phyloP scores from a whole-genome alignment of 495 filamentous ascomycete species.

The Penicillium crystallinum region DNA sequence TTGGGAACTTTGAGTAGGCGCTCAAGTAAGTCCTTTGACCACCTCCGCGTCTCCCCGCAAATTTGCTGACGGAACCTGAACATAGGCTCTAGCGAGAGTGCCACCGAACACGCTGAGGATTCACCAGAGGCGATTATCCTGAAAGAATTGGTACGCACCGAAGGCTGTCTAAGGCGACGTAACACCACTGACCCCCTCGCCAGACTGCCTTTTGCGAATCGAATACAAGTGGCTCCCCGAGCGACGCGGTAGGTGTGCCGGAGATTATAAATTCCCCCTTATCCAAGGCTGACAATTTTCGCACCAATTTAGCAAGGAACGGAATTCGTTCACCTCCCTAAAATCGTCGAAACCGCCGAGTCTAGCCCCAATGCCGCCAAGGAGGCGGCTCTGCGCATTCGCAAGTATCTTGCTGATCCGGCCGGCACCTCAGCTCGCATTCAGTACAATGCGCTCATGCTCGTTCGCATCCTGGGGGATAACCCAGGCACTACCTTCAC shows the following conservation, averaged over 20 bases:
- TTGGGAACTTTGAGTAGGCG: conserved; percentile 16
- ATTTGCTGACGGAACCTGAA: not conserved
- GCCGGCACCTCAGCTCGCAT: conserved; percentile 56
- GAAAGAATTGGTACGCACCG: conserved; percentile 46
- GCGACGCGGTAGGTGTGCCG: conserved; percentile 49
- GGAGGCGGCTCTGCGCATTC: conserved; percentile 69
- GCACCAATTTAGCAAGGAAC: conserved; percentile 51
- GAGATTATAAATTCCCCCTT: not conserved
- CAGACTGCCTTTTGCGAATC: conserved; percentile 76
- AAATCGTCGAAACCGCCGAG: conserved; percentile 92
- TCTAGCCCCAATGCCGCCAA: conserved; percentile 80
- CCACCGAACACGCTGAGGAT: conserved; percentile 28
- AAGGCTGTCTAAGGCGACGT: not conserved
- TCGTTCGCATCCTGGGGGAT: conserved; percentile 84
- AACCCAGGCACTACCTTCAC: conserved; percentile 91
- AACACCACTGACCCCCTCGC: conserved; percentile 9
- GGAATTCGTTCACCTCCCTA: conserved; percentile 88
- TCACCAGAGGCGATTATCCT: conserved; percentile 44
- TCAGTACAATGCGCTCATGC: conserved; percentile 97
- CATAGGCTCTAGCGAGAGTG: conserved; percentile 19
- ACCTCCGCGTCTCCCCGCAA: conserved; percentile 10
- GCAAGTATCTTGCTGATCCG: conserved; percentile 72
- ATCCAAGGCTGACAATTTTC: conserved; percentile 1
- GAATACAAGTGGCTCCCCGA: conserved; percentile 47
- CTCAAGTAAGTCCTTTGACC: conserved; percentile 21